Evolutionary conservation across 2,329 filamentous ascomycete species (phyloP).

Genomic region (Xylariaceae sp.): DNA sequence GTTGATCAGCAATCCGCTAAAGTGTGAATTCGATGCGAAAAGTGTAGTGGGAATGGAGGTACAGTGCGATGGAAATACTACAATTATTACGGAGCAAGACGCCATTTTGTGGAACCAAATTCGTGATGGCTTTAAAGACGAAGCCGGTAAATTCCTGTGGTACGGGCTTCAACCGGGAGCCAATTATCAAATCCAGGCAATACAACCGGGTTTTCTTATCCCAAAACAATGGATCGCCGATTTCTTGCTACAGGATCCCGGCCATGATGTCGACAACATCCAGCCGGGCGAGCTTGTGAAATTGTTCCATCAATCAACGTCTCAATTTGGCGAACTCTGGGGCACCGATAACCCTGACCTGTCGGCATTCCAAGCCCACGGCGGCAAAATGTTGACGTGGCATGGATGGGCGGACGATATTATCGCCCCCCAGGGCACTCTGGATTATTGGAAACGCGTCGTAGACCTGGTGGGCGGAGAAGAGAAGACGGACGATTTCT

Average conservation of each 20-base stretch:
- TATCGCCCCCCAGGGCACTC: conserved; percentile 41
- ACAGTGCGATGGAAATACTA: conserved; percentile 34
- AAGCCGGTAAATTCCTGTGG: conserved; percentile 26
- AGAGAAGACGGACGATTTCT: conserved; percentile 52
- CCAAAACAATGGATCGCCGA: conserved; percentile 32
- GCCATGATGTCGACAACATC: conserved; percentile 37
- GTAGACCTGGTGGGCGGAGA: conserved; percentile 25
- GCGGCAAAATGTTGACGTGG: conserved; percentile 50
- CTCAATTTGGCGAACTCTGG: conserved; percentile 34
- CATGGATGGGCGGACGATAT: conserved; percentile 49
- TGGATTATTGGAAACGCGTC: conserved; percentile 43
- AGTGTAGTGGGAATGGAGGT: conserved; percentile 44
- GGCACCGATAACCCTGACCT: conserved; percentile 39
- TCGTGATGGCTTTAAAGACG: conserved; percentile 28
- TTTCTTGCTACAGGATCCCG: conserved; percentile 35
- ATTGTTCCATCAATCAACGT: conserved; percentile 28
- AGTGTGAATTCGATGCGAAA: conserved; percentile 49
- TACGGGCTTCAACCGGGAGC: conserved; percentile 25
- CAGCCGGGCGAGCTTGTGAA: conserved; percentile 38
- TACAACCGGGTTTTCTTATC: conserved; percentile 28
- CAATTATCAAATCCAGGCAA: conserved; percentile 10
- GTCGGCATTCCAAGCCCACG: conserved; percentile 38
- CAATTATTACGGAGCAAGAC: conserved; percentile 41
- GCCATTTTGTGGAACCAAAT: conserved; percentile 28
- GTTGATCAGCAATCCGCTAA: conserved; percentile 52